Evolutionary conservation across 176 grass and related monocot species (phyloP).

Genomic region (Rhynchospora breviuscula): DNA sequence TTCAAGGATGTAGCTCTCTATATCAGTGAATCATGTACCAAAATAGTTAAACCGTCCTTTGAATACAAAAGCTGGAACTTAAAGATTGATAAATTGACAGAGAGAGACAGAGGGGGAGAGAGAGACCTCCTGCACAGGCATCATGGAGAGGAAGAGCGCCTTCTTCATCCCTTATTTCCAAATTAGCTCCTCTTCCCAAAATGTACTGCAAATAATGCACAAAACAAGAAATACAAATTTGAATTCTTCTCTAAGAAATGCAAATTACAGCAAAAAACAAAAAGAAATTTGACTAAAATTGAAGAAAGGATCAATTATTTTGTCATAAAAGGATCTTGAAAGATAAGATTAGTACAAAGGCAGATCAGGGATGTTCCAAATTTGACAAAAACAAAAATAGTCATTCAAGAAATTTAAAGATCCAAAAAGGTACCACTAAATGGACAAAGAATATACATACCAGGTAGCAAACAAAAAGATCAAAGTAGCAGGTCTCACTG

Average conservation of each 20-base stretch:
- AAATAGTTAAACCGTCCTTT: neutral
- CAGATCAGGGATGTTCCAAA: no score
- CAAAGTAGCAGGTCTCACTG: no score
- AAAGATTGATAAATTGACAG: neutral
- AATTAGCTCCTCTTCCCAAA: slow-evolving; percentile 63
- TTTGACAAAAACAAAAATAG: no score
- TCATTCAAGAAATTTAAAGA: no score
- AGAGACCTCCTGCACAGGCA: slow-evolving; percentile 65
- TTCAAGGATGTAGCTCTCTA: slow-evolving; percentile 59
- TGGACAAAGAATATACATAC: no score
- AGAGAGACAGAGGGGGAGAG: neutral
- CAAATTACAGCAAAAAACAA: slow-evolving; percentile 7
- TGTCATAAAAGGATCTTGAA: no score
- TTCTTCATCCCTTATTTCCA: slow-evolving; percentile 95
- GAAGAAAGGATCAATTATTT: no score
- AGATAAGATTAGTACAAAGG: no score
- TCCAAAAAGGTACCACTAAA: no score
- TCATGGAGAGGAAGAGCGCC: slow-evolving; percentile 89
- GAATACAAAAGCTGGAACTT: neutral
- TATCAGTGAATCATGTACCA: slow-evolving; percentile 60
- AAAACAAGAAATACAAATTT: neutral
- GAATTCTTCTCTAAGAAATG: neutral
- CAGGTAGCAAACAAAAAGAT: no score
- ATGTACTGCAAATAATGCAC: slow-evolving; percentile 40
- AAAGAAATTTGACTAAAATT: no score